phyloP scores from a whole-genome alignment of 2,329 filamentous ascomycete genomes.

The Xylaria sp. region DNA sequence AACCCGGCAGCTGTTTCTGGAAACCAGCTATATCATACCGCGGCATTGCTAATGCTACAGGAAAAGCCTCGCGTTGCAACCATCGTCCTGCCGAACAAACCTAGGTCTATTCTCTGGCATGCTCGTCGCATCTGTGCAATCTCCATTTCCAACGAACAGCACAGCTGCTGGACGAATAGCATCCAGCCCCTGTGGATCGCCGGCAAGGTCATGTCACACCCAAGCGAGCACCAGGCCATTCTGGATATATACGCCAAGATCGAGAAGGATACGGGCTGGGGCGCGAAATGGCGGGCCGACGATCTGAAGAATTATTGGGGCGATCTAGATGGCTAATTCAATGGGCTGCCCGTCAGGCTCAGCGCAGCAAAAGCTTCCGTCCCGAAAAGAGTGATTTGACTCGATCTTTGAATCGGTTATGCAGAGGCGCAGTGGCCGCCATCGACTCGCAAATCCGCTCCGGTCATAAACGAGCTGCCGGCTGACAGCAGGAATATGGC shows the following conservation, averaged over 20 bases:
- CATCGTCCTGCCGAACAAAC: neutral
- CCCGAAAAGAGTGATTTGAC: too few relatives aligned
- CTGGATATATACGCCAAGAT: slow-evolving; percentile 6
- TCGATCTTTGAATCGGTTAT: neutral
- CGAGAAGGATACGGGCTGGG: slow-evolving; percentile 7
- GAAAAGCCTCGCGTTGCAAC: neutral
- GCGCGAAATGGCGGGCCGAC: slow-evolving; percentile 4
- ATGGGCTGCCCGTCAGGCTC: too few relatives aligned
- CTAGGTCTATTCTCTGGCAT: neutral
- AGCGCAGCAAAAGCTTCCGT: too few relatives aligned
- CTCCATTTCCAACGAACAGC: neutral
- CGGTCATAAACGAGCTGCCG: slow-evolving; percentile 14
- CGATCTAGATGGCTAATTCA: slow-evolving; percentile 1
- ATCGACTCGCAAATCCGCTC: slow-evolving; percentile 12
- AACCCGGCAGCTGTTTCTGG: neutral
- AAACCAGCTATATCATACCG: neutral
- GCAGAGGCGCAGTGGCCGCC: slow-evolving; percentile 14
- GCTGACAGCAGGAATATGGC: slow-evolving; percentile 3
- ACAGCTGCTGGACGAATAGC: neutral
- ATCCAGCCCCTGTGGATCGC: neutral
- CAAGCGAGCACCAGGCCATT: slow-evolving; percentile 3
- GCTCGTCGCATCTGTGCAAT: neutral
- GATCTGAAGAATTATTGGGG: slow-evolving; percentile 9
- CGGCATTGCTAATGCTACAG: neutral
- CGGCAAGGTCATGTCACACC: neutral